phyloP scores from a whole-genome alignment of 352 stramenopile genomes.

The Elongisporangium anandrum region DNA sequence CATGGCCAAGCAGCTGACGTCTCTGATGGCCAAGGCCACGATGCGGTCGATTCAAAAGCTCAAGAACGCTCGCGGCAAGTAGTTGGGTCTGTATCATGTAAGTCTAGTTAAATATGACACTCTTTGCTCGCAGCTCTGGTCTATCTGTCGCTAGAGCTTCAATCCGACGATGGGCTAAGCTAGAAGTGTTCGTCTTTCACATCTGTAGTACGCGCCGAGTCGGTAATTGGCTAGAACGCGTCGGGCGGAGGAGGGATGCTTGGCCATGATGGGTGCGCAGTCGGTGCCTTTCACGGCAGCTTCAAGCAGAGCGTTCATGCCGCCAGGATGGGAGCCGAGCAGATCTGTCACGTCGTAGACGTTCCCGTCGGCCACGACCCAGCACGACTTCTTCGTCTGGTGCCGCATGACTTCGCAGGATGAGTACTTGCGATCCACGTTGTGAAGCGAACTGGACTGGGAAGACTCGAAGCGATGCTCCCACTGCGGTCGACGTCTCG shows the following conservation, averaged over 20 bases:
- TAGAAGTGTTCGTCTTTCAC: slow-evolving; percentile 33
- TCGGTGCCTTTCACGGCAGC: slow-evolving; percentile 46
- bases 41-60: slow-evolving; percentile 65
- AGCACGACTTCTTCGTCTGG: slow-evolving; percentile 77
- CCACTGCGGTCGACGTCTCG: not conserved
- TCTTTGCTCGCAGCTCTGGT: no score
- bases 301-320: slow-evolving; percentile 56
- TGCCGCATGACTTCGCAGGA: slow-evolving; percentile 88
- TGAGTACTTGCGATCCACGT: slow-evolving; percentile 65
- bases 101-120: slow-evolving; percentile 2
- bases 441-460: not conserved
- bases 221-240: slow-evolving; percentile 52
- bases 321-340: slow-evolving; percentile 85
- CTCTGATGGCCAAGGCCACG: slow-evolving; percentile 62
- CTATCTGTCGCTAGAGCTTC: no score
- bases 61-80: slow-evolving; percentile 22
- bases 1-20: slow-evolving; percentile 38
- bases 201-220: slow-evolving; percentile 61
- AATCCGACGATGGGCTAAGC: no score
- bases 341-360: slow-evolving; percentile 92
- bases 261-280: slow-evolving; percentile 44
- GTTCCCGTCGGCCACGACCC: slow-evolving; percentile 83
- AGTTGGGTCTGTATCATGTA: not conserved
- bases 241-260: slow-evolving; percentile 38
- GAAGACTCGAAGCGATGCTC: slow-evolving; percentile 5